Percentiles rank a stretch among this genome's conserved stretches.
Evolutionary conservation across 2,329 filamentous ascomycete species (phyloP).

Genomic region (Diplodia sapinea): DNA sequence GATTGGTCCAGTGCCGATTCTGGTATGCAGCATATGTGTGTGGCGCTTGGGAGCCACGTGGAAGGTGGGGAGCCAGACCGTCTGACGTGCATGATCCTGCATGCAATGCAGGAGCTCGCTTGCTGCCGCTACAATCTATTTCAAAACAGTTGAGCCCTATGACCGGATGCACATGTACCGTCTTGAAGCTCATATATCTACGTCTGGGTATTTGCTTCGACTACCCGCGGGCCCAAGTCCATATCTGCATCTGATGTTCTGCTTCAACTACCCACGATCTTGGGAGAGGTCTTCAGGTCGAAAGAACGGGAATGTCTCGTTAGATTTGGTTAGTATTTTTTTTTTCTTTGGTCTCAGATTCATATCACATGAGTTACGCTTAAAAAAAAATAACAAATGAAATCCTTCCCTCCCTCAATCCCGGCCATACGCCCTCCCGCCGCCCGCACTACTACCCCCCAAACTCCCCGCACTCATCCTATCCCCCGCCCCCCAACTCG

Average conservation of each 20-base stretch:
- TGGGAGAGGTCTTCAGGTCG: no score
- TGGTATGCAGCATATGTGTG: not conserved
- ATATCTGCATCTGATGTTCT: no score
- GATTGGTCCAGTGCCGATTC: not conserved
- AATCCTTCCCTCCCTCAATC: not conserved
- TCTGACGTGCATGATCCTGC: not conserved
- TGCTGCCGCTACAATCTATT: no score
- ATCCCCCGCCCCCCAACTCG: not conserved
- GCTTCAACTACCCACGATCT: no score
- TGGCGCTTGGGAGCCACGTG: not conserved
- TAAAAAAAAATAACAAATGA: not conserved
- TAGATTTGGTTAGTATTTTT: no score
- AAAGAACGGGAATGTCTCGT: no score
- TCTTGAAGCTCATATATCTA: not conserved
- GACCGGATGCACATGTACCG: no score
- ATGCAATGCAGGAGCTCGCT: not conserved
- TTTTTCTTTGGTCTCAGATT: not conserved
- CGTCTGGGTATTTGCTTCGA: not conserved
- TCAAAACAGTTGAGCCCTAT: no score
- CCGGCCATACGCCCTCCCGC: conserved; percentile 8
- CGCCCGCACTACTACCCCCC: not conserved
- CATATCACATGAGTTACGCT: conserved; percentile 3
- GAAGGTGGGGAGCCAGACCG: not conserved
- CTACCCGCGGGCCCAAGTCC: no score
- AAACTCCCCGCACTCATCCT: not conserved